Percentiles rank a stretch among this genome's conserved stretches.
These are phyloP conservation scores for Trichoderma orchidacearum DNA, from an alignment of 495 filamentous ascomycete species.

Conservation along the genomic window DNA sequence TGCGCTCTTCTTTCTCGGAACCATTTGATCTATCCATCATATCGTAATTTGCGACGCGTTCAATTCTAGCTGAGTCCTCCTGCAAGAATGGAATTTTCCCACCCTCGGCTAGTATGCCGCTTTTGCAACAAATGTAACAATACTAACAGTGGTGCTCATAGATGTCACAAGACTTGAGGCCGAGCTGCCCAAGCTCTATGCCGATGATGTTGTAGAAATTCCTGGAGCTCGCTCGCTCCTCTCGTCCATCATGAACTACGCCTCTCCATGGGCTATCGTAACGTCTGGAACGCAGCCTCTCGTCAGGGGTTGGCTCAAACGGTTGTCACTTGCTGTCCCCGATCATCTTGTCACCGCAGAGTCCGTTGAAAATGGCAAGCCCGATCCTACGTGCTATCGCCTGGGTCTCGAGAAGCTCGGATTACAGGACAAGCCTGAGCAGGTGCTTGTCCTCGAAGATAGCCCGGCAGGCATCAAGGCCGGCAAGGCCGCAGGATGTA, in stretches of 20 bases:
- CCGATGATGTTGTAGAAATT: constrained; percentile 68
- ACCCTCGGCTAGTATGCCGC: no score
- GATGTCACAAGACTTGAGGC: constrained; percentile 71
- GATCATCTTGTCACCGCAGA: constrained; percentile 70
- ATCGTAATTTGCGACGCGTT: no score
- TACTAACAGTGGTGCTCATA: constrained; percentile 17
- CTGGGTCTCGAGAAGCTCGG: constrained; percentile 54
- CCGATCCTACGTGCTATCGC: constrained; percentile 71
- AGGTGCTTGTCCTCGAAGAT: constrained; percentile 79
- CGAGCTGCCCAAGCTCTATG: constrained; percentile 60
- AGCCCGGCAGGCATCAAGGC: constrained; percentile 81
- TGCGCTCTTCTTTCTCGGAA: neutral
- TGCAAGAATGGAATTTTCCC: no score
- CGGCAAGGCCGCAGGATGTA: constrained; percentile 81
- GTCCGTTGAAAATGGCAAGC: constrained; percentile 77
- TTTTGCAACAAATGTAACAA: neutral
- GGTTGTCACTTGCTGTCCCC: constrained; percentile 61
- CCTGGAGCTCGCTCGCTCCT: constrained; percentile 45
- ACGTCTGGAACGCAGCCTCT: constrained; percentile 78
- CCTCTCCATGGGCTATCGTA: constrained; percentile 78
- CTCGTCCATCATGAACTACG: constrained; percentile 20
- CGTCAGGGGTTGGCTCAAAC: constrained; percentile 73
- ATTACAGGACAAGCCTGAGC: constrained; percentile 21
- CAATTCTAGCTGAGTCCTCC: no score
- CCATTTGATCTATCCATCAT: no score